phyloP scores from a whole-genome alignment of 352 stramenopile species.

The Lagenidium giganteum region DNA sequence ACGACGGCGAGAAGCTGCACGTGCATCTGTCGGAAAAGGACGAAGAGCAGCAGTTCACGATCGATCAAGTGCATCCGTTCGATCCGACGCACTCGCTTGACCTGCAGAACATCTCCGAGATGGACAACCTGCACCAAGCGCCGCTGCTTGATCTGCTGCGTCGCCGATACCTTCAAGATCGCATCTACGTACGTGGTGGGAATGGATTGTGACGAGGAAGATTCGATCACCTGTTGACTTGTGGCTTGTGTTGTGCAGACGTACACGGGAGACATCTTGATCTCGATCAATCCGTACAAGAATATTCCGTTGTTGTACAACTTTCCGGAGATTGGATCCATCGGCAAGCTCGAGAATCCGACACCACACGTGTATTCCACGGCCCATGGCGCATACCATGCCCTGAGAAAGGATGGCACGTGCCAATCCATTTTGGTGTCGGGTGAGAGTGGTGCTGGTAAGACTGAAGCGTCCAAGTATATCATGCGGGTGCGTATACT shows the following conservation, averaged over 20 bases:
- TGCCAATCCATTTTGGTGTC: conserved; percentile 87
- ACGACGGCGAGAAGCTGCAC: conserved; percentile 82
- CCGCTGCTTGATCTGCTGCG: conserved; percentile 87
- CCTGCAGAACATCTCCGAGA: conserved; percentile 89
- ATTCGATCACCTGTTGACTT: too few relatives aligned
- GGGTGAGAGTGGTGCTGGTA: conserved; percentile 82
- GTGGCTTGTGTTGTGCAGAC: conserved; percentile 38
- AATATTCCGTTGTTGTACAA: conserved; percentile 91
- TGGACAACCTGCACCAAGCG: conserved; percentile 92
- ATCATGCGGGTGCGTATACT: conserved; percentile 84
- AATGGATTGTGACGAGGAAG: too few relatives aligned
- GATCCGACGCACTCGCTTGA: conserved; percentile 88
- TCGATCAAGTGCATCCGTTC: conserved; percentile 86
- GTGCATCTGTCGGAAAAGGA: conserved; percentile 77
- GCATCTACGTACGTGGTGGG: conserved; percentile 91
- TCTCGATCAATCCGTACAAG: conserved; percentile 97
- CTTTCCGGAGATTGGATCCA: conserved; percentile 84
- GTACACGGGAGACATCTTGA: conserved; percentile 93
- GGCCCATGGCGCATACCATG: conserved; percentile 77
- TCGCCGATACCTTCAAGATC: conserved; percentile 84
- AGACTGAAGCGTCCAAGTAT: conserved; percentile 89
- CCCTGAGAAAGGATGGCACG: conserved; percentile 69
- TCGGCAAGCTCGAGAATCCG: conserved; percentile 82
- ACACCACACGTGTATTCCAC: conserved; percentile 85
- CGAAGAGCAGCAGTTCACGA: conserved; percentile 71